A percentile compares a stretch with the other conserved stretches of the same genome.
Conservation (phyloP, 306 rosid species). For the Medicago lupulina region DNA sequence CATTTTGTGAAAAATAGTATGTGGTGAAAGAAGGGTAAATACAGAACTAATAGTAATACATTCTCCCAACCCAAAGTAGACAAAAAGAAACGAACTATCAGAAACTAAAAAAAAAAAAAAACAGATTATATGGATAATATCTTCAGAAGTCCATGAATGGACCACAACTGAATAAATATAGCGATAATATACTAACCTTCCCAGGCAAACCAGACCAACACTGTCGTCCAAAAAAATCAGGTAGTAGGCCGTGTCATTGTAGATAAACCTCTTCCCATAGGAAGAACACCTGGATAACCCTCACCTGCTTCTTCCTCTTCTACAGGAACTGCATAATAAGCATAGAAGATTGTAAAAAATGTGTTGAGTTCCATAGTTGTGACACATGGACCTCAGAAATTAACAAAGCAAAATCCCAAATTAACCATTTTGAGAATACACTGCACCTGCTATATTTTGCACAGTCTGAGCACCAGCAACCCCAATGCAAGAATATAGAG, state of each 20-base stretch:
- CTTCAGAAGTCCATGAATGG: neutral
- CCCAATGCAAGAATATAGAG: slow-evolving; percentile 87
- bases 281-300: slow-evolving; percentile 76
- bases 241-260: slow-evolving; percentile 96
- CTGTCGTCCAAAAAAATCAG: slow-evolving; percentile 49
- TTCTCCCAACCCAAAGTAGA: slow-evolving; percentile 14
- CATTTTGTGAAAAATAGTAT: neutral
- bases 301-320: slow-evolving; percentile 73
- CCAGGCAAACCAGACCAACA: slow-evolving; percentile 31
- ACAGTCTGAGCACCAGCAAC: slow-evolving; percentile 87
- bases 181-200: slow-evolving; percentile 40
- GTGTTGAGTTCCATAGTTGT: slow-evolving; percentile 2
- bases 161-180: slow-evolving; percentile 1
- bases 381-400: slow-evolving; percentile 13
- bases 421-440: slow-evolving; percentile 29
- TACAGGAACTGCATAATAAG: slow-evolving; percentile 54
- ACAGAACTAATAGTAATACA: neutral
- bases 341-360: slow-evolving; percentile 4
- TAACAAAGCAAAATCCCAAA: slow-evolving; percentile 32
- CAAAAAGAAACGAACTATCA: slow-evolving; percentile 15
- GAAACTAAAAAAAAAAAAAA: slow-evolving; percentile 17
- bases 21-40: neutral
- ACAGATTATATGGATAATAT: neutral
- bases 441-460: slow-evolving; percentile 63
- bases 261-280: slow-evolving; percentile 91